phyloP scores from a whole-genome alignment of 2,329 filamentous ascomycete species.

The Paramyrothecium roridum region DNA sequence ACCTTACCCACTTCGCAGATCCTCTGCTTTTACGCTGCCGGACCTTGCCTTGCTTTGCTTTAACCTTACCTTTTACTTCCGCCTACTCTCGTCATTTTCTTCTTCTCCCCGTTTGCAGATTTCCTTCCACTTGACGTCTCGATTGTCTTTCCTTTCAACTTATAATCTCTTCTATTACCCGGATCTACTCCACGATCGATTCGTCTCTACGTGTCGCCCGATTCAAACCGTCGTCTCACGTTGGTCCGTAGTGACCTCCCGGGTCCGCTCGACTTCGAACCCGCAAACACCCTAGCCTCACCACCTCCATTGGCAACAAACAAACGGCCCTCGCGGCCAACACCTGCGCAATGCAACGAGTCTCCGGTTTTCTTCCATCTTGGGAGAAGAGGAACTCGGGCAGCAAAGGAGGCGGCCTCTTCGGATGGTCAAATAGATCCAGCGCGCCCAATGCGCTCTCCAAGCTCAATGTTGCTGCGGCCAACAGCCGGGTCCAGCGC shows the following conservation, averaged over 20 bases:
- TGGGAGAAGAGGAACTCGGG: constrained; percentile 40
- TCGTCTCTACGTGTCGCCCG: constrained; percentile 19
- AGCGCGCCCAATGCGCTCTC: constrained; percentile 25
- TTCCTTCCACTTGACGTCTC: constrained; percentile 3
- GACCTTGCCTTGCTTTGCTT: constrained; percentile 16
- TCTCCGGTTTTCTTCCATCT: constrained; percentile 40
- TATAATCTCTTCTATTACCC: no score
- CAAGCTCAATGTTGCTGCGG: constrained; percentile 30
- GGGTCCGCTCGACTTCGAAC: neutral
- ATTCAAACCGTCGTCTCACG: neutral
- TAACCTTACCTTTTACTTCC: constrained; percentile 15
- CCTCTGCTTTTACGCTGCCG: neutral
- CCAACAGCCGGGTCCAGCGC: constrained; percentile 27
- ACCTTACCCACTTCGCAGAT: neutral
- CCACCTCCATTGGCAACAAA: neutral
- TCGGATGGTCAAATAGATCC: constrained; percentile 49
- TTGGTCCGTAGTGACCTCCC: neutral
- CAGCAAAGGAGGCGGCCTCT: constrained; percentile 28
- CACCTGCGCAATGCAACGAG: constrained; percentile 38
- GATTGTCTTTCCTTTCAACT: constrained; percentile 1
- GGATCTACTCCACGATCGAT: neutral
- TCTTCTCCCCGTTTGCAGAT: constrained; percentile 3
- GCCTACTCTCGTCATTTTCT: constrained; percentile 26
- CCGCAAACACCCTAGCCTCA: neutral
- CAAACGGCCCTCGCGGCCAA: constrained; percentile 22